Evolutionary conservation across 345 rosid genomes (phyloP).

Genomic region (Mangifera indica): DNA sequence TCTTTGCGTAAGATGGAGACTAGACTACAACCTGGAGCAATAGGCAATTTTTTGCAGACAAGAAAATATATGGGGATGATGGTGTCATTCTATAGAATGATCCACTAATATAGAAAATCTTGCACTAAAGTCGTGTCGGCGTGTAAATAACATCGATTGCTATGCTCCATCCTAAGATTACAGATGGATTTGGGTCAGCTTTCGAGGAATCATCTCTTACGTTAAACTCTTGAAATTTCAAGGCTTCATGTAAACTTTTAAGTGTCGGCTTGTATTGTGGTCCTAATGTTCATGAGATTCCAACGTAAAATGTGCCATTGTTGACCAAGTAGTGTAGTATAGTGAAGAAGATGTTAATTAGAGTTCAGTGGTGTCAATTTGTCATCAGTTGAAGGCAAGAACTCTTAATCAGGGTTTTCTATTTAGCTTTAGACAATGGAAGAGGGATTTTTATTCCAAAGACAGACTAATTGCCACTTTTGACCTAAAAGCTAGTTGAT

Average conservation of each 20-base stretch:
- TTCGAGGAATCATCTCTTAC: not conserved
- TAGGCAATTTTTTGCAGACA: not conserved
- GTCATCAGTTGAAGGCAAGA: constrained; percentile 28
- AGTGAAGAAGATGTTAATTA: constrained; percentile 1
- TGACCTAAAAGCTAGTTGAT: constrained; percentile 35
- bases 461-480: constrained; percentile 46
- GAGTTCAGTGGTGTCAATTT: constrained; percentile 27
- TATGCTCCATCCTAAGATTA: not conserved
- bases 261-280: not conserved
- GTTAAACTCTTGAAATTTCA: not conserved
- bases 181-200: not conserved
- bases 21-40: not conserved
- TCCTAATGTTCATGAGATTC: not conserved
- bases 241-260: not conserved
- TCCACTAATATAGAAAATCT: not conserved
- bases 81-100: not conserved
- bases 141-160: not conserved
- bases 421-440: constrained; percentile 16
- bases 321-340: no score
- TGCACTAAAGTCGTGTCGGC: not conserved
- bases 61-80: constrained; percentile 15
- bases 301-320: not conserved
- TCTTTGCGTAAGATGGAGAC: not conserved
- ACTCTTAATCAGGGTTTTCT: constrained; percentile 27
- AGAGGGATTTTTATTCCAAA: constrained; percentile 31